Conservation (phyloP, 2,329 filamentous ascomycete genomes). For the Colletotrichum magnum region DNA sequence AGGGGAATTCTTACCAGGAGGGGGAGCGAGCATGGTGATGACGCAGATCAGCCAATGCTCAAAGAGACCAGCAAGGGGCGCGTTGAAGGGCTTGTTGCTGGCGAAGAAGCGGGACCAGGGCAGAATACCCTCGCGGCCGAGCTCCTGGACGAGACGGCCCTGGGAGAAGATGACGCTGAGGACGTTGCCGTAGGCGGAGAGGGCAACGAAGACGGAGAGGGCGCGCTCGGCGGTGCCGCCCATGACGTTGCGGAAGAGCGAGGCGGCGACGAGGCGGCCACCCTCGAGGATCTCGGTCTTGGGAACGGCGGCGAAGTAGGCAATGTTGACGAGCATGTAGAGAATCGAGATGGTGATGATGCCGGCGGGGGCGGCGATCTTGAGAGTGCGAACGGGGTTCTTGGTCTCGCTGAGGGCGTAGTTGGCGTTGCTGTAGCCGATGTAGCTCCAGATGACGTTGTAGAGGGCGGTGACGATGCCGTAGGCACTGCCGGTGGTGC, state of each 20-base stretch:
- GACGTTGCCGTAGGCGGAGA: conserved; percentile 78
- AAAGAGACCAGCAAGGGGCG: conserved; percentile 72
- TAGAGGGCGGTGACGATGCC: conserved; percentile 79
- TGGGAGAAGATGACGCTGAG: conserved; percentile 78
- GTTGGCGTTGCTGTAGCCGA: conserved; percentile 79
- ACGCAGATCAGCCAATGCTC: conserved; percentile 76
- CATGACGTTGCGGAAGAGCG: conserved; percentile 70
- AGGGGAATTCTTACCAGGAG: conserved; percentile 76
- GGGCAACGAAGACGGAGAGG: conserved; percentile 75
- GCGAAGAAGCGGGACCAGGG: conserved; percentile 75
- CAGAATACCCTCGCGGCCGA: conserved; percentile 76
- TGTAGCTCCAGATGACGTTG: conserved; percentile 80
- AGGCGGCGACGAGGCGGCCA: conserved; percentile 66
- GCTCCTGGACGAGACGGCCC: conserved; percentile 75
- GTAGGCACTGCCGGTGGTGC: conserved; percentile 76
- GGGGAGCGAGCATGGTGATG: conserved; percentile 76
- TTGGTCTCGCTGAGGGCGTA: conserved; percentile 76
- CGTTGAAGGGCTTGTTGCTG: conserved; percentile 75
- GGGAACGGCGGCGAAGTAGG: conserved; percentile 74
- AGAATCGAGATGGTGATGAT: conserved; percentile 70
- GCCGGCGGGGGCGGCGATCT: conserved; percentile 74
- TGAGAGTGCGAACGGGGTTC: conserved; percentile 75
- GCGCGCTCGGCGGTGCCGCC: conserved; percentile 68
- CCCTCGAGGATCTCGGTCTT: conserved; percentile 67
- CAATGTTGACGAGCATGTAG: conserved; percentile 77